Evolutionary conservation across 164 flowering plant species (phyloP), one percentile per base, ranked within the genome.

Genomic region (Tetracentron sinense): DNA sequence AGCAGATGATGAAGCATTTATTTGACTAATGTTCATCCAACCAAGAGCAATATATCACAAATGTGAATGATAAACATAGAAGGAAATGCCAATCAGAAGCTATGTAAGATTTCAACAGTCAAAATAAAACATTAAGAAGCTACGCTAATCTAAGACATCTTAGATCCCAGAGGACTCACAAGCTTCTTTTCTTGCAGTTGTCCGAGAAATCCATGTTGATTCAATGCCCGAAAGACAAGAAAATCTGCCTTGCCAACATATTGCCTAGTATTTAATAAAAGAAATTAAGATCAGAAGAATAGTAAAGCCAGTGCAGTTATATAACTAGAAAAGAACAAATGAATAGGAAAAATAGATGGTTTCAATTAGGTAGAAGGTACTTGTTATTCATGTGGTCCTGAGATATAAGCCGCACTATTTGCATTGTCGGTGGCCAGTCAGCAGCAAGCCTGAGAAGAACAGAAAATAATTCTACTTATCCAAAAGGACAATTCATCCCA

Each of bases 341-440:
- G 14, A 38, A 4, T 38, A 16, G 7, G n/a, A n/a, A n/a, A n/a
- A n/a, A 38, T 38, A 16, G 8, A 38, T 4, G 44, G 2, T 38
- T 3, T 38, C 8, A 8, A 38, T 38, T 38, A 8, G 25, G 20
- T 10, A 51, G 12, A 53, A 52, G 46, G 70, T 81, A 86, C 92
- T 81, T 84, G 78, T 86, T 86, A 62, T 82, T 86, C 89, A 86
- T 86, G 79, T 86, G 85, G 63, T 86, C 89, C 64, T 84, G 89
- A 47, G 92, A 82, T 74, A 86, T 84, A 57, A 94, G 90, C 42
- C 97, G 86, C 56, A 86, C 93, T 58, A 94, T 94, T 75, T 94
- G 97, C 98, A 94, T 94, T 56, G 87, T 89, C 47, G 76, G 61
- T 21, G 97, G 97, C 97, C 98, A 94, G 72, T 94, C 89, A 59